These are phyloP conservation scores for Xylaria polymorpha DNA, from an alignment of 2,329 filamentous ascomycete genomes.

Conservation along the genomic window DNA sequence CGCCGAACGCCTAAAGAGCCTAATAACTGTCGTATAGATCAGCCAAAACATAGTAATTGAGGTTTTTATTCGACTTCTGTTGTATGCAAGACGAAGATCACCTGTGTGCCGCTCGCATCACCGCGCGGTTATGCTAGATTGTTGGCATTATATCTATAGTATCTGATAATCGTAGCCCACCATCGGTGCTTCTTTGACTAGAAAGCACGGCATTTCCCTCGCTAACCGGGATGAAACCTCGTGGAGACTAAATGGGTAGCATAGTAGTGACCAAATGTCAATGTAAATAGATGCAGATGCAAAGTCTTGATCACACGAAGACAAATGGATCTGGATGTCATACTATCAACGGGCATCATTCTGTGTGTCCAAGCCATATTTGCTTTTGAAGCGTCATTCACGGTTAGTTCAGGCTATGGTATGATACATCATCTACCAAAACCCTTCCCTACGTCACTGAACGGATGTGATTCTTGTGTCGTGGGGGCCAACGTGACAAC, in stretches of 20 bases:
- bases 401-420: constrained; percentile 24
- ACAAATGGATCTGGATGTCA: constrained; percentile 12
- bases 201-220: constrained; percentile 28
- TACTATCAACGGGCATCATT: neutral
- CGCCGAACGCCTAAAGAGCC: constrained; percentile 33
- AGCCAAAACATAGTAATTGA: constrained; percentile 36
- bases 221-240: constrained; percentile 40
- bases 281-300: constrained; percentile 26
- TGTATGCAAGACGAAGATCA: constrained; percentile 37
- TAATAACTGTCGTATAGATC: constrained; percentile 36
- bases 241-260: constrained; percentile 25
- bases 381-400: neutral
- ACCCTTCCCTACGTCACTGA: constrained; percentile 29
- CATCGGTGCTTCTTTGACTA: constrained; percentile 22
- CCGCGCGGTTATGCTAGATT: constrained; percentile 34
- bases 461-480: constrained; percentile 9
- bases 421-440: constrained; percentile 17
- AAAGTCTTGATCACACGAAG: constrained; percentile 16
- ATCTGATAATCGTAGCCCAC: constrained; percentile 24
- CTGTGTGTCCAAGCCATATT: neutral
- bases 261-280: constrained; percentile 12
- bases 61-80: constrained; percentile 28
- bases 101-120: constrained; percentile 35
- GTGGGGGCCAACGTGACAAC: constrained; percentile 28
- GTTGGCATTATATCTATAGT: constrained; percentile 22